These are phyloP conservation scores for Mycena rosella DNA, from an alignment of 768 basidiomycete genomes.

Conservation along the genomic window DNA sequence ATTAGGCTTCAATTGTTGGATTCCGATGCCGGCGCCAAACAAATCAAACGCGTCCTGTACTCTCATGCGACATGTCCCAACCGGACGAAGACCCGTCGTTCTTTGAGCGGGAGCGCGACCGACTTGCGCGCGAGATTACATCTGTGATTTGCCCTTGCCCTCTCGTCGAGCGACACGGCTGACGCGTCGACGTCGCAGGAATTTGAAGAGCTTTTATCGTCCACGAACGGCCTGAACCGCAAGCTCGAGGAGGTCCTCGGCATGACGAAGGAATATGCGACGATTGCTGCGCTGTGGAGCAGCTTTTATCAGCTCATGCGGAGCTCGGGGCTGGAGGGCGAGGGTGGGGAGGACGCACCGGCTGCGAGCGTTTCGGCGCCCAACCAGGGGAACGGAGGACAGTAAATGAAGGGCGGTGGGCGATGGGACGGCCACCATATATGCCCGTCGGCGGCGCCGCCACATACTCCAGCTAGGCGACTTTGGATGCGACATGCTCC, in stretches of 20 bases:
- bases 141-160: conserved; percentile 57
- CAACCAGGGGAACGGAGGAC: not conserved
- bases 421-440: not conserved
- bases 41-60: conserved; percentile 2
- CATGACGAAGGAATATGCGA: conserved; percentile 93
- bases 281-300: conserved; percentile 88
- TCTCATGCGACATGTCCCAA: conserved; percentile 38
- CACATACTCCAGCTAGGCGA: too few relatives aligned
- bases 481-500: too few relatives aligned
- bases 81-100: conserved; percentile 67
- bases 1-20: not conserved
- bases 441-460: too few relatives aligned
- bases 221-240: conserved; percentile 88
- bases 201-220: conserved; percentile 89
- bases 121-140: conserved; percentile 79
- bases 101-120: conserved; percentile 86
- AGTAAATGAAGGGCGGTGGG: too few relatives aligned
- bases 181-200: conserved; percentile 63
- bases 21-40: not conserved
- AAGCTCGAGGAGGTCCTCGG: conserved; percentile 93
- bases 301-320: conserved; percentile 85
- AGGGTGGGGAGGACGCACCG: conserved; percentile 48
- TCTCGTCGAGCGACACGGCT: conserved; percentile 1
- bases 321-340: conserved; percentile 54
- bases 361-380: conserved; percentile 6